Evolutionary conservation across 148 eudicot genomes (phyloP).

Genomic region (Chenopodium quinoa): DNA sequence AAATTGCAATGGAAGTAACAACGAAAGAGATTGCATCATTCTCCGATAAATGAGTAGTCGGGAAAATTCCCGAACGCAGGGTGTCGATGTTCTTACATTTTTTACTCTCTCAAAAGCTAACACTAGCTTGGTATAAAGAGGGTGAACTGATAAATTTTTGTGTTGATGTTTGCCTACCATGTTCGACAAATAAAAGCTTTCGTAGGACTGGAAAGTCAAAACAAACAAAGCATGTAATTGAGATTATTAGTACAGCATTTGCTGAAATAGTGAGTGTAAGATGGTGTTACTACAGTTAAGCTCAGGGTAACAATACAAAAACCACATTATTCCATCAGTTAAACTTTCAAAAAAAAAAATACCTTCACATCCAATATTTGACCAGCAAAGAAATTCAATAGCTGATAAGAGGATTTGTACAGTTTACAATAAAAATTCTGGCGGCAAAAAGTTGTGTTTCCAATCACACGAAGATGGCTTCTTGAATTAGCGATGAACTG

Average conservation of each 20-base stretch:
- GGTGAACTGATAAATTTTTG: too few species aligned
- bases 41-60: too few species aligned
- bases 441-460: constrained; percentile 29
- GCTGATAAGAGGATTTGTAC: constrained; percentile 19
- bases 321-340: neutral
- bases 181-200: neutral
- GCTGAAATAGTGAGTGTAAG: neutral
- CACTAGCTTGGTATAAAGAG: neutral
- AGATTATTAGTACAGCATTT: neutral
- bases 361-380: constrained; percentile 13
- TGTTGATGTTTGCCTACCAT: neutral
- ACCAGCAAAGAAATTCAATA: constrained; percentile 20
- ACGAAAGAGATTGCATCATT: neutral
- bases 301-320: neutral
- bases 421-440: constrained; percentile 11
- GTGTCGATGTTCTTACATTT: neutral
- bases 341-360: constrained; percentile 14
- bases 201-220: neutral
- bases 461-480: constrained; percentile 26
- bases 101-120: neutral
- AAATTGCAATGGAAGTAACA: neutral
- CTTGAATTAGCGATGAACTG: constrained; percentile 28
- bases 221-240: neutral
- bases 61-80: too few species aligned
- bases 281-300: neutral